phyloP scores from a whole-genome alignment of 108 stramenopile genomes.

The Fragilaria crotonensis region DNA sequence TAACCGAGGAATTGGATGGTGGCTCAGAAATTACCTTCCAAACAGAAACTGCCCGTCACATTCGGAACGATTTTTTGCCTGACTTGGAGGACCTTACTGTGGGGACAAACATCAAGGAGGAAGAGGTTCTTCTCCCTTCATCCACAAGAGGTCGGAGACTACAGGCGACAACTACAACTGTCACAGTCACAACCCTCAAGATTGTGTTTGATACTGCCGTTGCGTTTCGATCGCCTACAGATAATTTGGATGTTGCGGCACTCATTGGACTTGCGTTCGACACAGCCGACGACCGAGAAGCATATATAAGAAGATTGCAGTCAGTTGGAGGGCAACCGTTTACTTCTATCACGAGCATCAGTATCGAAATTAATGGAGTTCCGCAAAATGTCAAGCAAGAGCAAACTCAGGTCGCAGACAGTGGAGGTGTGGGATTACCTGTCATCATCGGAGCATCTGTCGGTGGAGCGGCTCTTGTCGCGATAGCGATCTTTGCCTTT shows the following conservation, averaged over 20 bases:
- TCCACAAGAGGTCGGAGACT: too few relatives aligned
- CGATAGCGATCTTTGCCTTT: slow-evolving; percentile 15
- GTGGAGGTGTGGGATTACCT: background rate
- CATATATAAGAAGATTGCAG: slow-evolving; percentile 17
- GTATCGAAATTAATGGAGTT: background rate
- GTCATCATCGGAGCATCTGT: slow-evolving; percentile 25
- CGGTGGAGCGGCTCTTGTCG: slow-evolving; percentile 22
- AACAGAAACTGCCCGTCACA: background rate
- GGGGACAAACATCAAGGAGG: slow-evolving; percentile 4
- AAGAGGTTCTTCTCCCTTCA: too few relatives aligned
- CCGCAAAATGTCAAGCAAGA: too few relatives aligned
- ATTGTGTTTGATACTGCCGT: slow-evolving; percentile 12
- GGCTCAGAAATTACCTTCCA: background rate
- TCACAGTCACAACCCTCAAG: background rate
- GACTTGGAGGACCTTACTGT: slow-evolving; percentile 1
- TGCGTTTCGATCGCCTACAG: slow-evolving; percentile 6
- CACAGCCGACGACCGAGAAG: background rate
- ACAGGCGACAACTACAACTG: background rate
- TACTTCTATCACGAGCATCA: background rate
- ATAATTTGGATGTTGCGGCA: slow-evolving; percentile 11
- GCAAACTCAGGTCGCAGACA: background rate
- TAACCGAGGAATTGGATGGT: background rate
- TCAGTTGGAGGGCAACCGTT: background rate
- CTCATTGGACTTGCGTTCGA: slow-evolving; percentile 22
- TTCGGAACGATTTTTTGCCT: background rate